Percentiles rank a stretch among this genome's conserved stretches.
Conservation (phyloP, 805 yeast genomes). For the Lipomyces oligophaga region DNA sequence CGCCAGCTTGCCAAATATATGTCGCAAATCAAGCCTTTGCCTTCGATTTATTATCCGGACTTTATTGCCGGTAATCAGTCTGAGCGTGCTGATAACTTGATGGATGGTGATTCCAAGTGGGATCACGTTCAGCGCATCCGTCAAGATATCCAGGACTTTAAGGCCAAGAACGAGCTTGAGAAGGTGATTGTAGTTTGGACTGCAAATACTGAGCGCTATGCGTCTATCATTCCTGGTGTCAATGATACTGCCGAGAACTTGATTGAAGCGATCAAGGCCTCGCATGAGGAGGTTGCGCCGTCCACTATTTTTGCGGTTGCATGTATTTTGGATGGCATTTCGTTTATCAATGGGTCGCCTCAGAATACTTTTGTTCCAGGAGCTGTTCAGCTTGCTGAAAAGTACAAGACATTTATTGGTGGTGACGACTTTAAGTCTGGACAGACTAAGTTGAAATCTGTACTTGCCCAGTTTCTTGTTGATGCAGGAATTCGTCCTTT, state of each 20-base stretch:
- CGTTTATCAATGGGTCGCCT: slow-evolving; percentile 95
- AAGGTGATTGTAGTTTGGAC: slow-evolving; percentile 92
- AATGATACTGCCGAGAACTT: slow-evolving; percentile 85
- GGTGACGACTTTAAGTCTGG: slow-evolving; percentile 98
- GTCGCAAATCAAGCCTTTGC: slow-evolving; percentile 62
- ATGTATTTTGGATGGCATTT: slow-evolving; percentile 77
- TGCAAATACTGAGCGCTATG: slow-evolving; percentile 93
- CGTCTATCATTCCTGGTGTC: slow-evolving; percentile 71
- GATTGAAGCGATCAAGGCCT: slow-evolving; percentile 64
- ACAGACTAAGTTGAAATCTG: slow-evolving; percentile 94
- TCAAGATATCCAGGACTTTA: slow-evolving; percentile 74
- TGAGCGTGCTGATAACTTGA: slow-evolving; percentile 84
- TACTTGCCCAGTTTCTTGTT: slow-evolving; percentile 88
- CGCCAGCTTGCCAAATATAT: slow-evolving; percentile 63
- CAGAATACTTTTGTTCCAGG: slow-evolving; percentile 98
- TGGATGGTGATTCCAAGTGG: slow-evolving; percentile 76
- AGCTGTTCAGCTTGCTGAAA: slow-evolving; percentile 81
- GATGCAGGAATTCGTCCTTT: slow-evolving; percentile 96
- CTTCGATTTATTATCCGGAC: slow-evolving; percentile 90
- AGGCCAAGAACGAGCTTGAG: slow-evolving; percentile 66
- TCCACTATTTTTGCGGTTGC: slow-evolving; percentile 95
- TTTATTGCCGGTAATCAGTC: slow-evolving; percentile 93
- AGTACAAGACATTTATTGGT: slow-evolving; percentile 71
- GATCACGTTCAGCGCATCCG: slow-evolving; percentile 82
- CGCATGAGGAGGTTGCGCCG: slow-evolving; percentile 83